Evolutionary conservation across 1,139 yeast genomes (phyloP), one percentile per base, ranked within the genome.

Genomic region (Saccharomyces hybrid): DNA sequence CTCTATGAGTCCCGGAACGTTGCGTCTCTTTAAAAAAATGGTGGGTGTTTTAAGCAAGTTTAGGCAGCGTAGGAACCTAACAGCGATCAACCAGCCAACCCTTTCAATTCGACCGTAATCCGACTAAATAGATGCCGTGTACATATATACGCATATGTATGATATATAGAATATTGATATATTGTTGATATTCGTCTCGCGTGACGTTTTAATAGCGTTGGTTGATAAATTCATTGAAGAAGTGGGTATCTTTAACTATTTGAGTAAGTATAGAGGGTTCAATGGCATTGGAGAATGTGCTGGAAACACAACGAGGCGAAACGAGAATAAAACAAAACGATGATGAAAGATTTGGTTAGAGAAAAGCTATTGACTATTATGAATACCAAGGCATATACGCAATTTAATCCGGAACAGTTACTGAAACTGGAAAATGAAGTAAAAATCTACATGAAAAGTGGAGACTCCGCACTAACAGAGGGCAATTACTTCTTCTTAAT

Each of bases 401-500:
- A 70, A 6, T 72, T 77, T 42, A 54, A 70, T 0, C 78, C 83
- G 0, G 63, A 60, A 13, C 74, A 76, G 54, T 65, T 75, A 7
- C 57, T 65, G 13, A 60, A 62, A 1, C 60, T 71, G 3, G 75
- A 77, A 52, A 60, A 66, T 5, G 77, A 78, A 57, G 57, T 72
- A 28, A 52, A 61, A 13, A 32, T 56, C 5, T 61, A 65, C 41
- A 57, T 66, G 52, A 54, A 58, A 14, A 48, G 52, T 11, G 60
- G 62, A 11, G 71, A 61, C 44, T 56, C 60, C 6, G 48, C 60
- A 5, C 70, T 76, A 50, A 73, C 72, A 9, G 75, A 81, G 32
- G 68, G 74, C 11, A 88, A 85, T 52, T 75, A 80, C 56, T 84
- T 78, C 67, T 75, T 79, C 14, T 70, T 90, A 41, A 75, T 83